phyloP scores from a whole-genome alignment of 345 rosid species.

The Rhizophora apiculata region DNA sequence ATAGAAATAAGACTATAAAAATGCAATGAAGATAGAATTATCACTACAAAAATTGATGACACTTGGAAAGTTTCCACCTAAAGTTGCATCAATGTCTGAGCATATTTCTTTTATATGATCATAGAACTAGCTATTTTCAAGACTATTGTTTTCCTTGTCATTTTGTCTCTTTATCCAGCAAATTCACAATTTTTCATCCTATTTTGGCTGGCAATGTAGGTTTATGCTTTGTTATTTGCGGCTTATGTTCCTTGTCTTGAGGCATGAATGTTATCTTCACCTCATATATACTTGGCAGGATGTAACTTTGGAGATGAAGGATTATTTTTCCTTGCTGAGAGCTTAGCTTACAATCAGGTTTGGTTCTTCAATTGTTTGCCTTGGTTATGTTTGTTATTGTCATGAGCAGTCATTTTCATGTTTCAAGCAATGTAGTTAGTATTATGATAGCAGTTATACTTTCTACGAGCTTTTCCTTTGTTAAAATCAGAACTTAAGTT shows the following conservation, averaged over 20 bases:
- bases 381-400: not conserved
- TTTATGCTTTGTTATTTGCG: no score
- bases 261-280: slow-evolving; percentile 16
- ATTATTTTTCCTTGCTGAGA: slow-evolving; percentile 73
- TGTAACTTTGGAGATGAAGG: slow-evolving; percentile 96
- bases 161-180: no score
- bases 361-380: slow-evolving; percentile 8
- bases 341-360: slow-evolving; percentile 93
- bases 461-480: not conserved
- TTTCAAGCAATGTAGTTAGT: not conserved
- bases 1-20: no score
- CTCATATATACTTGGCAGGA: slow-evolving; percentile 43
- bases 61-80: no score
- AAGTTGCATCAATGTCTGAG: no score
- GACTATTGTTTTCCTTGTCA: not conserved
- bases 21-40: no score
- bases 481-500: not conserved
- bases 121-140: no score
- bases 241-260: not conserved
- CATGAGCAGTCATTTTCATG: slow-evolving; percentile 1
- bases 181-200: not conserved
- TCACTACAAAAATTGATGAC: no score
- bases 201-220: not conserved
- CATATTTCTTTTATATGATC: no score
- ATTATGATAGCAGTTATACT: not conserved